Evolutionary conservation across 1,284 basidiomycete species (phyloP).

Genomic region (Agaricales sp.): DNA sequence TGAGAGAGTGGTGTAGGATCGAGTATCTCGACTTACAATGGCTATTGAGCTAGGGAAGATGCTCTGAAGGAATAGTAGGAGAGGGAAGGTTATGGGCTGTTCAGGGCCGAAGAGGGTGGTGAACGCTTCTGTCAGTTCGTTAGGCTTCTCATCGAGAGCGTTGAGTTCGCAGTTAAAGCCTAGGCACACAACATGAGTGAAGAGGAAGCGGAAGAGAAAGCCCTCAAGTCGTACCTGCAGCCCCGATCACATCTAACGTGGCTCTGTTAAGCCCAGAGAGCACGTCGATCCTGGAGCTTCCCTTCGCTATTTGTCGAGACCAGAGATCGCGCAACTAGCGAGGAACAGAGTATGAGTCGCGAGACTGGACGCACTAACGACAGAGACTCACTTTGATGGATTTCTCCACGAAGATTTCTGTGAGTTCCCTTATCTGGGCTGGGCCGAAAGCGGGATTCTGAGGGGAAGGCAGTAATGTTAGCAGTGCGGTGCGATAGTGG

Average conservation of each 20-base stretch:
- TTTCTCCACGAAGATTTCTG: constrained; percentile 43
- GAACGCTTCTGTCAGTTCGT: constrained; percentile 41
- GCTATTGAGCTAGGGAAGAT: neutral
- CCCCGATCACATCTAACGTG: constrained; percentile 62
- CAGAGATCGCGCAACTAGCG: constrained; percentile 29
- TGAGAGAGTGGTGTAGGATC: neutral
- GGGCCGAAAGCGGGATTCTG: constrained; percentile 54
- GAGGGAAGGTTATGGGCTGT: constrained; percentile 26
- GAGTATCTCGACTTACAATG: neutral
- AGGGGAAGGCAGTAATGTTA: neutral
- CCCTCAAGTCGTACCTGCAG: constrained; percentile 34
- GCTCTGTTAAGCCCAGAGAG: constrained; percentile 43
- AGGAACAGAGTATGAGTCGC: constrained; percentile 26
- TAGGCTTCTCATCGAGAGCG: constrained; percentile 28
- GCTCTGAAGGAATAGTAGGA: constrained; percentile 23
- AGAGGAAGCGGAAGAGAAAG: no score
- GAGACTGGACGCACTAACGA: neutral
- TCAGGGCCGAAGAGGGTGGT: constrained; percentile 26
- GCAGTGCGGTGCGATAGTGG: neutral
- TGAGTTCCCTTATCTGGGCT: constrained; percentile 42
- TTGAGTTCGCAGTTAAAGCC: constrained; percentile 65
- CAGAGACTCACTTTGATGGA: constrained; percentile 28
- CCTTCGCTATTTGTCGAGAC: constrained; percentile 18
- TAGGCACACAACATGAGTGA: constrained; percentile 12
- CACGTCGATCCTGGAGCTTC: constrained; percentile 30